Percentiles rank a stretch among this genome's conserved stretches.
These are phyloP conservation scores for Trichophyton verrucosum DNA, from an alignment of 2,329 filamentous ascomycete genomes.

Conservation along the genomic window DNA sequence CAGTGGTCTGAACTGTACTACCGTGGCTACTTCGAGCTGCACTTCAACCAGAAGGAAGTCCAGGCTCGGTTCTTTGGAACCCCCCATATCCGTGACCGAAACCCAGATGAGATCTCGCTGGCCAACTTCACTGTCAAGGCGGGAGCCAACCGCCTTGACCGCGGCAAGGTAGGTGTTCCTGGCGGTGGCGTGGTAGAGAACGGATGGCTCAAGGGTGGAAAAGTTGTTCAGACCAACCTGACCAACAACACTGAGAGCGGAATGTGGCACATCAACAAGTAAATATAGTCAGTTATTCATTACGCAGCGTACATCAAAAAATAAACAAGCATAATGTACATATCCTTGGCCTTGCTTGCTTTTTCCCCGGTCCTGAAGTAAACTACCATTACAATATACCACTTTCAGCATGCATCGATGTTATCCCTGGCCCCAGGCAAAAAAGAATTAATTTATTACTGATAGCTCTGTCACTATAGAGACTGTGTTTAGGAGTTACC, in stretches of 20 bases:
- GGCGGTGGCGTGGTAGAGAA: constrained; percentile 37
- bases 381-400: no score
- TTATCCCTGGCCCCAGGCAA: no score
- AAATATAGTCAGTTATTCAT: neutral
- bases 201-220: constrained; percentile 25
- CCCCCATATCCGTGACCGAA: constrained; percentile 7
- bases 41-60: constrained; percentile 44
- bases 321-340: neutral
- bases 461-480: no score
- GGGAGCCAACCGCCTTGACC: constrained; percentile 47
- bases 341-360: neutral
- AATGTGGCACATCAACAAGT: constrained; percentile 11
- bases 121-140: constrained; percentile 41
- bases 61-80: constrained; percentile 51
- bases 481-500: no score
- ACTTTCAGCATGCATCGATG: no score
- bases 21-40: constrained; percentile 58
- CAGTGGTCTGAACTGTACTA: constrained; percentile 66
- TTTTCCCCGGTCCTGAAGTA: no score
- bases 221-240: constrained; percentile 22
- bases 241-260: constrained; percentile 26
- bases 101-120: constrained; percentile 8
- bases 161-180: constrained; percentile 24
- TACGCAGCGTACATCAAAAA: neutral
- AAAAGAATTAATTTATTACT: no score